Evolutionary conservation across 2,329 filamentous ascomycete species (phyloP), one percentile per base, ranked within the genome.

Genomic region (Teratosphaeria zuluensis): DNA sequence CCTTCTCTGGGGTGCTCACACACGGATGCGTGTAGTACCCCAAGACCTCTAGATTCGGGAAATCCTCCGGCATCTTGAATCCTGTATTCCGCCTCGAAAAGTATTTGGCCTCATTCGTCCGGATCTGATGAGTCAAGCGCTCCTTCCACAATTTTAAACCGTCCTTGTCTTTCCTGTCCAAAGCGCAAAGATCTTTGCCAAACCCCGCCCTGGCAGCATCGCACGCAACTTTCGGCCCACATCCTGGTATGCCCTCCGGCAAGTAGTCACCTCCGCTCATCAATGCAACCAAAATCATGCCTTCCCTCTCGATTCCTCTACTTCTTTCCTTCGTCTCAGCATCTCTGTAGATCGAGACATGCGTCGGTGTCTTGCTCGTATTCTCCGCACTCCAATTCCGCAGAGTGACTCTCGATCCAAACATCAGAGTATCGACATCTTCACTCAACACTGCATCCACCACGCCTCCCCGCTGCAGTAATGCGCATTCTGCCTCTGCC

Each of bases 381-480:
- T 80, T 33, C 69, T 95, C 90, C 2, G 88, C 81, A 0, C 89
- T 89, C 86, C 90, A 96, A 67, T 90, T 92, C 55, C 90, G 82
- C 51, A 96, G 75, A 0, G 88, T 92, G 42, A 84, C 75, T 0
- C 83, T 85, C 63, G 90, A 94, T 1, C 94, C 94, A 75, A 97
- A 97, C 92, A 97, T 97, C 67, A 97, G 83, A 1, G 92, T 94
- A 71, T 99, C 94, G 51, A 96, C 91, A 77, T 99, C 94, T 72
- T 99, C 92, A 72, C 90, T 96, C 66, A 99, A 79, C 1, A 97
- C 94, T 0, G 90, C 92, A 72, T 99, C 94, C 0, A 96, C 92
- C 8, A 96, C 78, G 0, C 90, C 91, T 53, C 86, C 81, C 60
- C 81, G 80, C 69, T 99, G 92, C 2, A 99, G 74, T 16, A 94